phyloP scores from a whole-genome alignment of 768 basidiomycete species.

The Phylloporus arenicola region DNA sequence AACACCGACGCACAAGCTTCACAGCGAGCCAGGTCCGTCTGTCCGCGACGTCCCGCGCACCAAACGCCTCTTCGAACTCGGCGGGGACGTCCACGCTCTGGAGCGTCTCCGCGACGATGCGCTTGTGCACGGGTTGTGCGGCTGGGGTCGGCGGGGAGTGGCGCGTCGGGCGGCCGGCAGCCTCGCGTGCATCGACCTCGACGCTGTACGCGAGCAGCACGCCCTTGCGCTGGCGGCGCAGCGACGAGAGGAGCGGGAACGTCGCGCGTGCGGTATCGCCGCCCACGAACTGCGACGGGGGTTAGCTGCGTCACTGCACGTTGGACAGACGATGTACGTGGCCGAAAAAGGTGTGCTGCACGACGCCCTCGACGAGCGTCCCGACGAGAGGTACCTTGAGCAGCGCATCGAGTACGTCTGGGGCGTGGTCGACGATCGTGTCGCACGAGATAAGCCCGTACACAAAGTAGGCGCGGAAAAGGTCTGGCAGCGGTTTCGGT shows the following conservation, averaged over 20 bases:
- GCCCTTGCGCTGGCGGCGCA: conserved; percentile 69
- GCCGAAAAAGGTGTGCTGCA: conserved; percentile 78
- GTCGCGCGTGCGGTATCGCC: conserved; percentile 74
- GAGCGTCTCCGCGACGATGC: conserved; percentile 70
- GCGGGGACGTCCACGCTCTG: conserved; percentile 73
- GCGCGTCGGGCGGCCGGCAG: conserved; percentile 27
- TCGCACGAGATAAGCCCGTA: conserved; percentile 80
- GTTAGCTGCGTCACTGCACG: not conserved
- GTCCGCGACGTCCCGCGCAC: conserved; percentile 24
- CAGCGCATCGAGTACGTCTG: conserved; percentile 51
- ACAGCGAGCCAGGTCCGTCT: conserved; percentile 79
- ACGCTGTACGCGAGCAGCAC: conserved; percentile 79
- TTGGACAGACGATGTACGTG: conserved; percentile 45
- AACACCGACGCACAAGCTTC: conserved; percentile 56
- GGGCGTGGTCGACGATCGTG: conserved; percentile 68
- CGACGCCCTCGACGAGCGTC: conserved; percentile 59
- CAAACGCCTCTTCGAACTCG: conserved; percentile 62
- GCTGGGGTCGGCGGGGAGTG: not conserved
- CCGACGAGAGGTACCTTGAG: conserved; percentile 49
- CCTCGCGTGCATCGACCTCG: conserved; percentile 66
- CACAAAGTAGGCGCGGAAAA: conserved; percentile 73
- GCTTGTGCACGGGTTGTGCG: conserved; percentile 45
- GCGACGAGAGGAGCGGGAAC: conserved; percentile 53
- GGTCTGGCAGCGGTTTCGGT: conserved; percentile 23
- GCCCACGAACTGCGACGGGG: conserved; percentile 66